Evolutionary conservation across 225 moss, liverwort and hornwort genomes (phyloP), one percentile per base, ranked within the genome.

Genomic region (Takakia lepidozioides): DNA sequence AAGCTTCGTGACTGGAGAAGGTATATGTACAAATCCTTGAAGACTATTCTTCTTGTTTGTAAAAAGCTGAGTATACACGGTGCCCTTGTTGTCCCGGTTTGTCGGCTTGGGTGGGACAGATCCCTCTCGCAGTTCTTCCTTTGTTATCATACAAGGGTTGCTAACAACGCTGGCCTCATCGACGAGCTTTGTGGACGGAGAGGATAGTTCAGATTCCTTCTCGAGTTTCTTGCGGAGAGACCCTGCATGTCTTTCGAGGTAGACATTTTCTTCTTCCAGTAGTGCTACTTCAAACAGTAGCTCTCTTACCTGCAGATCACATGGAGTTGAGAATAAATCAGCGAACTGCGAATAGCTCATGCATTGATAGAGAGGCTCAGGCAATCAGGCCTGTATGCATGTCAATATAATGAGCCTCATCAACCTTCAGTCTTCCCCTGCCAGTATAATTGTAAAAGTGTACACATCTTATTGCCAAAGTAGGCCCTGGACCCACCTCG

Each of bases 211-310:
- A 11, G 36, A 45, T 54, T 61, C 68, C 43, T 55, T 55, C 35
- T 58, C 54, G 22, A 80, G 60, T 64, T 80, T 70, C 42, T 71
- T 59, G 46, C 57, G 60, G 26, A 80, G 57, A 49, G 67, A 71
- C 7, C 57, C 55, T 50, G 74, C 69, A 51, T 74, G 74, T 64
- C 71, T 74, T 50, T 80, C 80, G 27, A 80, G 80, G 55, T 70
- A 80, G 66, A 54, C 34, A 17, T 74, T 51, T 55, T 80, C 80
- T 50, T 80, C 80, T 52, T 80, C 80, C 50, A 80, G 36, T 54
- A 80, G 57, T 29, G 80, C 80, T 34, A 80, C 80, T 52, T 80
- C 70, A 48, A 74, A 74, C 38, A 80, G 70, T 49, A 80, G 71
- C 34, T 80, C 67, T 61, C 80, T 74, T 17, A 38, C 67, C 80